These are phyloP conservation scores for Coleophoma crateriformis DNA, from an alignment of 2,329 filamentous ascomycete genomes.

Conservation along the genomic window DNA sequence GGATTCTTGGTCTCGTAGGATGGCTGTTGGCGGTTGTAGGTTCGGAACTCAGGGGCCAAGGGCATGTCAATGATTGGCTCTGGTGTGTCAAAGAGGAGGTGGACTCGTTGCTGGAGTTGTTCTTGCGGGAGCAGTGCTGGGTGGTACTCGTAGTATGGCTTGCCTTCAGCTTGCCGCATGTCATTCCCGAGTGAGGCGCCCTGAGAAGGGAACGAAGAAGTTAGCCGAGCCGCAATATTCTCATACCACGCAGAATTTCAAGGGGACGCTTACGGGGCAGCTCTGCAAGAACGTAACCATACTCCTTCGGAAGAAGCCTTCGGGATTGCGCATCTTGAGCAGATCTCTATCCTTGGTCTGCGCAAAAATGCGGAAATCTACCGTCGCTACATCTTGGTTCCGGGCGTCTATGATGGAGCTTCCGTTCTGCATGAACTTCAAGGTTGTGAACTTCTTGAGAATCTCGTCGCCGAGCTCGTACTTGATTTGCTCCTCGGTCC, in stretches of 20 bases:
- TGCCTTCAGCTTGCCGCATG: constrained; percentile 30
- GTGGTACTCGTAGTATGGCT: constrained; percentile 18
- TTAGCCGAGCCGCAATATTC: too few relatives aligned
- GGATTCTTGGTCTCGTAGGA: neutral
- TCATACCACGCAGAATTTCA: too few relatives aligned
- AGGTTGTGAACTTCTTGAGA: neutral
- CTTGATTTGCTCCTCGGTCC: constrained; percentile 31
- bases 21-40: constrained; percentile 1
- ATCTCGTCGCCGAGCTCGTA: constrained; percentile 2
- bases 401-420: constrained; percentile 29
- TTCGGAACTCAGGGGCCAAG: neutral
- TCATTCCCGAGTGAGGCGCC: constrained; percentile 33
- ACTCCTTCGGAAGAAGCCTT: constrained; percentile 24
- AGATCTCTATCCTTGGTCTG: constrained; percentile 34
- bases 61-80: constrained; percentile 14
- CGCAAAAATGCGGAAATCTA: constrained; percentile 38
- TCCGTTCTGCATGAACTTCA: constrained; percentile 24
- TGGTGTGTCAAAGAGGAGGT: constrained; percentile 1
- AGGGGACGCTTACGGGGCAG: too few relatives aligned
- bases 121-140: constrained; percentile 17
- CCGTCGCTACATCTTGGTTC: constrained; percentile 40
- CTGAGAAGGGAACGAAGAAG: too few relatives aligned
- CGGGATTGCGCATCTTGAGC: constrained; percentile 27
- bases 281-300: constrained; percentile 26
- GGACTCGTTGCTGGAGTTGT: constrained; percentile 13